A percentile compares a stretch with the other conserved stretches of the same genome.
Evolutionary conservation across 2,329 filamentous ascomycete genomes (phyloP).

Genomic region (Alternaria sp.): DNA sequence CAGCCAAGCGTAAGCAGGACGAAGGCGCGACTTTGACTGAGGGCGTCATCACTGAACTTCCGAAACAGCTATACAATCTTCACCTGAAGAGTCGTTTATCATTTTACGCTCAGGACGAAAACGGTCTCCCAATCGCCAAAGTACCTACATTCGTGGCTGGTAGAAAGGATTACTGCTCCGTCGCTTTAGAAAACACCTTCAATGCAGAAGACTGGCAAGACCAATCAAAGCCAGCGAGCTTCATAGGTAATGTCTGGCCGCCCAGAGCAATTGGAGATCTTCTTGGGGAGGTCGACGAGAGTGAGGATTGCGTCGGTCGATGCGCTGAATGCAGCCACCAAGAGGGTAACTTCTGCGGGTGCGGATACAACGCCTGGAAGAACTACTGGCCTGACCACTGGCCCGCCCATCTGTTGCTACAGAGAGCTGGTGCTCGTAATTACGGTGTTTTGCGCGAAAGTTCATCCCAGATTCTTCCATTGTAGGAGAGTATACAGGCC

Average conservation of each 20-base stretch:
- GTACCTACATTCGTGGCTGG: background rate
- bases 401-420: background rate
- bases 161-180: background rate
- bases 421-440: background rate
- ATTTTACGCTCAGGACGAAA: background rate
- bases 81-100: background rate
- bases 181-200: background rate
- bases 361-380: background rate
- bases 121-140: background rate
- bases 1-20: background rate
- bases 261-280: background rate
- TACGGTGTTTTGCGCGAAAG: background rate
- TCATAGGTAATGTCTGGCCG: constrained; percentile 3
- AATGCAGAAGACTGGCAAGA: background rate
- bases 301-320: background rate
- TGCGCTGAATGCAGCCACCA: background rate
- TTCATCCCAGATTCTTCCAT: background rate
- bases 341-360: background rate
- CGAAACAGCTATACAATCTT: background rate
- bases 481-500: background rate
- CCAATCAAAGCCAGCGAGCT: background rate
- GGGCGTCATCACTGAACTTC: background rate
- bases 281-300: background rate
- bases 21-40: background rate
- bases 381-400: background rate